Percentiles rank a stretch among this genome's conserved stretches.
Conservation (phyloP, 1,284 basidiomycete genomes). For the Cerioporus squamosus region DNA sequence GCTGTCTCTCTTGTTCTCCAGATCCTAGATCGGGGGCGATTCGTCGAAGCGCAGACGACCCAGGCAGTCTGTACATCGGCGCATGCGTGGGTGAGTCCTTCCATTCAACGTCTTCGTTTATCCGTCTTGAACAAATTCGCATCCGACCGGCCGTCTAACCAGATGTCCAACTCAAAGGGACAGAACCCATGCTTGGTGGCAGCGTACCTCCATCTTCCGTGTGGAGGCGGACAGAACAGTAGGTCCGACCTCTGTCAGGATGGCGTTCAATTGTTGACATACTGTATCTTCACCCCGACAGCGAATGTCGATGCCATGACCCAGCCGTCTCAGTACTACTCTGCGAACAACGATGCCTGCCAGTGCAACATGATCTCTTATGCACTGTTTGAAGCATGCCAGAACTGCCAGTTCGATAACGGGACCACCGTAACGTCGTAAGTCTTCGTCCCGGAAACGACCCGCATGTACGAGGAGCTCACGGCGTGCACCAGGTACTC, state of each 20-base stretch:
- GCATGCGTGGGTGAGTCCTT: not conserved
- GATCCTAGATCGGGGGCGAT: no score
- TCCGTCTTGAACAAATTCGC: not conserved
- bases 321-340: no score
- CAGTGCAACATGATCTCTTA: not conserved
- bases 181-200: slow-evolving; percentile 18
- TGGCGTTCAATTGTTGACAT: no score
- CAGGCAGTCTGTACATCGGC: not conserved
- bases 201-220: slow-evolving; percentile 3
- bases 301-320: not conserved
- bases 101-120: no score
- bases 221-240: not conserved
- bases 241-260: not conserved
- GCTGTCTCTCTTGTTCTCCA: no score
- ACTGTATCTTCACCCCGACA: not conserved
- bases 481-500: not conserved
- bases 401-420: not conserved
- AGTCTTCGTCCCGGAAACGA: no score
- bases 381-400: not conserved
- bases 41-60: not conserved
- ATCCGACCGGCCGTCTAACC: not conserved
- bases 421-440: no score
- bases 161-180: slow-evolving; percentile 13
- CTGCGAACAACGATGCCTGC: not conserved
- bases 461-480: not conserved